Percentiles rank a stretch among this genome's conserved stretches.
These are phyloP conservation scores for Cladophialophora immunda DNA, from an alignment of 2,329 filamentous ascomycete genomes.

Conservation along the genomic window DNA sequence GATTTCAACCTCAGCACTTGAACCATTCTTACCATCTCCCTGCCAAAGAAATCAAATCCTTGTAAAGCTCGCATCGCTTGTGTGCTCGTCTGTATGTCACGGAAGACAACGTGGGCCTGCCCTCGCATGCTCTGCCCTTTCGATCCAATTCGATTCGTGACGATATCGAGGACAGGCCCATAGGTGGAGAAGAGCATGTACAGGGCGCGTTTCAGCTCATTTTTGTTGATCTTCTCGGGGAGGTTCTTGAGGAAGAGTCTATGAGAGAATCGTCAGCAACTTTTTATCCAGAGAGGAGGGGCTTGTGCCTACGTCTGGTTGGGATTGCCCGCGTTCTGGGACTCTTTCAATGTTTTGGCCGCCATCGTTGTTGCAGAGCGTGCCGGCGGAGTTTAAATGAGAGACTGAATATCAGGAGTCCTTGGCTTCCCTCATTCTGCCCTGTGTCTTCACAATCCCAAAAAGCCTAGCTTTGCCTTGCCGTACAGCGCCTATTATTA, in stretches of 20 bases:
- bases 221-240: constrained; percentile 87
- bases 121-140: constrained; percentile 94
- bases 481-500: background rate
- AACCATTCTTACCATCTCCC: constrained; percentile 68
- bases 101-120: constrained; percentile 91
- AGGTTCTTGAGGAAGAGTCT: constrained; percentile 92
- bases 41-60: constrained; percentile 84
- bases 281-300: constrained; percentile 25
- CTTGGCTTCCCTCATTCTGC: background rate
- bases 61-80: constrained; percentile 91
- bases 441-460: background rate
- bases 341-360: constrained; percentile 30
- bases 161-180: constrained; percentile 88
- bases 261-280: constrained; percentile 39
- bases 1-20: constrained; percentile 23
- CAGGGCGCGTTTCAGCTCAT: constrained; percentile 82
- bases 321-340: constrained; percentile 63
- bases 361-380: constrained; percentile 16
- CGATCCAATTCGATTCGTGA: constrained; percentile 66
- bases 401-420: background rate
- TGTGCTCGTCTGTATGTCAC: constrained; percentile 88
- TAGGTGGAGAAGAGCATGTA: constrained; percentile 96
- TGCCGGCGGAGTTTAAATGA: background rate
- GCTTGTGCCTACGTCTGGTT: constrained; percentile 74
- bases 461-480: background rate